These are phyloP conservation scores for Suillus clintonianus DNA, from an alignment of 768 basidiomycete genomes.

Conservation along the genomic window DNA sequence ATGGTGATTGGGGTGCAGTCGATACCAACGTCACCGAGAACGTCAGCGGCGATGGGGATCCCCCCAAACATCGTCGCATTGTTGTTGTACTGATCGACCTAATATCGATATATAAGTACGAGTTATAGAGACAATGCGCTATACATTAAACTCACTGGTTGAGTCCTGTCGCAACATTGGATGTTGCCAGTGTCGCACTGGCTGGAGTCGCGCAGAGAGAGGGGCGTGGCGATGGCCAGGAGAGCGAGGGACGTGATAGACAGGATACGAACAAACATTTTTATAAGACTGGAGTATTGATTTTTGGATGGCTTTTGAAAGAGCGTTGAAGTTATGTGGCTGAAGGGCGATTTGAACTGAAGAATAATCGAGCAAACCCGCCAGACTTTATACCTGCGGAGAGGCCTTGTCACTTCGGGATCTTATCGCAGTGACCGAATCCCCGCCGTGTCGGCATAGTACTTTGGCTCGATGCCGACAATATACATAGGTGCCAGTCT, in stretches of 20 bases:
- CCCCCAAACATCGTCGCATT: slow-evolving; percentile 5
- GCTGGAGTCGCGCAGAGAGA: slow-evolving; percentile 6
- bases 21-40: slow-evolving; percentile 24
- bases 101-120: not conserved
- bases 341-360: not conserved
- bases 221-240: slow-evolving; percentile 18
- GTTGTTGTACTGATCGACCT: slow-evolving; percentile 13
- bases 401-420: not conserved
- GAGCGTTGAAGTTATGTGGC: not conserved
- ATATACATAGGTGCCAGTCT: not conserved
- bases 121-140: not conserved
- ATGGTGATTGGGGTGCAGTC: slow-evolving; percentile 22
- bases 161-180: slow-evolving; percentile 20
- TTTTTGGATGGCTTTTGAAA: not conserved
- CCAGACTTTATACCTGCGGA: not conserved
- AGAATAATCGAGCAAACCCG: not conserved
- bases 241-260: slow-evolving; percentile 18
- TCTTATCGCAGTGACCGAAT: not conserved
- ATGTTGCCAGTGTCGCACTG: slow-evolving; percentile 21
- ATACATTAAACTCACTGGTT: slow-evolving; percentile 17
- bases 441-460: not conserved
- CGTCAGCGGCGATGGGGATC: slow-evolving; percentile 13
- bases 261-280: slow-evolving; percentile 25
- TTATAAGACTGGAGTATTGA: not conserved
- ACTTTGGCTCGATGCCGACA: not conserved